Conservation (phyloP, 805 yeast genomes). For the Hanseniaspora occidentalis region DNA sequence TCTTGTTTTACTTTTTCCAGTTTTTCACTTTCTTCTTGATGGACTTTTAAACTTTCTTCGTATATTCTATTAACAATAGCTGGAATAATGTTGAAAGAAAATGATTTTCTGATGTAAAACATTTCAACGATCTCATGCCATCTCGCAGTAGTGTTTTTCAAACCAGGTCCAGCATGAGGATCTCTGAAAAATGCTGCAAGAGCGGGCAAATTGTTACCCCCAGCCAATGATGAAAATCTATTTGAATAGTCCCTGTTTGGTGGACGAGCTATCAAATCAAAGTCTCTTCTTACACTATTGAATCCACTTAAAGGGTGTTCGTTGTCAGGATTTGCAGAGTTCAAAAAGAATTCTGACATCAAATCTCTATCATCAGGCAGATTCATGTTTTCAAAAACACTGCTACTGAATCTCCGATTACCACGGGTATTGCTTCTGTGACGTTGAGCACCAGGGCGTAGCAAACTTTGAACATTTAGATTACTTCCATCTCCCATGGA, state of each 20-base stretch:
- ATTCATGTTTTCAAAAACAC: neutral
- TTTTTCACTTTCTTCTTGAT: slow-evolving; percentile 21
- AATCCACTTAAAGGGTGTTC: neutral
- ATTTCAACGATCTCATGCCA: slow-evolving; percentile 51
- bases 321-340: neutral
- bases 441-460: neutral
- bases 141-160: slow-evolving; percentile 38
- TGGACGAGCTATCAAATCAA: neutral
- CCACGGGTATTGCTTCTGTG: neutral
- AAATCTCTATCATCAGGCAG: neutral
- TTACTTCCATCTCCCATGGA: neutral
- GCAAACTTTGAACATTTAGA: neutral
- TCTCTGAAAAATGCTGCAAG: neutral
- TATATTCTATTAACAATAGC: slow-evolving; percentile 35
- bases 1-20: slow-evolving; percentile 19
- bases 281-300: neutral
- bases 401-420: neutral
- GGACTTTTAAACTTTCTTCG: slow-evolving; percentile 34
- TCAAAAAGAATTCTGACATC: neutral
- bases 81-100: slow-evolving; percentile 27
- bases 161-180: neutral
- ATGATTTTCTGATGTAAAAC: slow-evolving; percentile 33
- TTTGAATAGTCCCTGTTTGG: neutral
- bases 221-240: neutral
- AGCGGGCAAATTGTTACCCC: neutral